Conservation (phyloP, 1,284 basidiomycete genomes). For the Cronartium quercuum region DNA sequence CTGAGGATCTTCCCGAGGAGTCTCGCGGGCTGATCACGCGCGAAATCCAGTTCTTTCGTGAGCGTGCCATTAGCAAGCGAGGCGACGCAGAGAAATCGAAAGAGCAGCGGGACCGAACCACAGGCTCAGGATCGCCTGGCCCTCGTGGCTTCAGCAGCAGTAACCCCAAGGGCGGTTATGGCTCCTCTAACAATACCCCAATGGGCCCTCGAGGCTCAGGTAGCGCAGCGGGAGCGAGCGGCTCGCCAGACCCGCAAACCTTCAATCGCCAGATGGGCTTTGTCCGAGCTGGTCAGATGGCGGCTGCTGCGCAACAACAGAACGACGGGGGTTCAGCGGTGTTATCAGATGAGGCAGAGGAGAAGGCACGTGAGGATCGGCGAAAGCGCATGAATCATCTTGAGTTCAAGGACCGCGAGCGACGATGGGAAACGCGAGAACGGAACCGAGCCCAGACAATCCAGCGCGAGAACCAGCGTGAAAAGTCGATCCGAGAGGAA, state of each 20-base stretch:
- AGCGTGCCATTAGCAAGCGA: slow-evolving; percentile 44
- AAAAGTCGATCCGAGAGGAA: slow-evolving; percentile 30
- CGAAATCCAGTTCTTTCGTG: slow-evolving; percentile 47
- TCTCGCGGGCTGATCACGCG: slow-evolving; percentile 44
- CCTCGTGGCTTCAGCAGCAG: slow-evolving; percentile 21
- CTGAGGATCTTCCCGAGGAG: slow-evolving; percentile 47
- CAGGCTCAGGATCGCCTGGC: slow-evolving; percentile 30
- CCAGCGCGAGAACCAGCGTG: slow-evolving; percentile 39
- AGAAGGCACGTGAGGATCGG: slow-evolving; percentile 16
- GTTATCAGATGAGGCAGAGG: slow-evolving; percentile 39
- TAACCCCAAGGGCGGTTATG: slow-evolving; percentile 26
- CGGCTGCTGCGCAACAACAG: slow-evolving; percentile 8
- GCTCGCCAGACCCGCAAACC: slow-evolving; percentile 17
- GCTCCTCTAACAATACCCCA: slow-evolving; percentile 34
- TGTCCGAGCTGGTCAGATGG: slow-evolving; percentile 37
- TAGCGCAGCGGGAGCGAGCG: not conserved
- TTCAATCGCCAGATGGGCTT: slow-evolving; percentile 31
- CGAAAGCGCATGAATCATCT: slow-evolving; percentile 32
- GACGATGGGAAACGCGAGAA: slow-evolving; percentile 40
- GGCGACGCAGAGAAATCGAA: slow-evolving; percentile 41
- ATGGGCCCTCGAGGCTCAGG: slow-evolving; percentile 16
- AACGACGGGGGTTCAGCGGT: not conserved
- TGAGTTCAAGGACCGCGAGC: slow-evolving; percentile 39
- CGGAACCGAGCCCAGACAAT: slow-evolving; percentile 37
- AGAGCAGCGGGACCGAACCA: slow-evolving; percentile 39